A percentile compares a stretch with the other conserved stretches of the same genome.
Evolutionary conservation across 495 filamentous ascomycete genomes (phyloP).

Genomic region (Penicillium taxi): DNA sequence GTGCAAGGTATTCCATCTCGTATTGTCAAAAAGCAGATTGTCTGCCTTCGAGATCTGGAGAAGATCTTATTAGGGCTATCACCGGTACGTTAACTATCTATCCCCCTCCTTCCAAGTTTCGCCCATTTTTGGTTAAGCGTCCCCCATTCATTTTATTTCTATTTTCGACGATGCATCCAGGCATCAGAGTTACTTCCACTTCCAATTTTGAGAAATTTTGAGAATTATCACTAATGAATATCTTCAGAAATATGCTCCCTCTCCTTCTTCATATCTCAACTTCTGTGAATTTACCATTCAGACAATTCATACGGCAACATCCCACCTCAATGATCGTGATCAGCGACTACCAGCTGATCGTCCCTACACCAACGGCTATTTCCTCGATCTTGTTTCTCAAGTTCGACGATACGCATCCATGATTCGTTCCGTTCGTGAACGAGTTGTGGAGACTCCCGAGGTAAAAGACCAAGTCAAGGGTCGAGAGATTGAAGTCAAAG

Average conservation of each 20-base stretch:
- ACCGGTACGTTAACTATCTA: conserved; percentile 61
- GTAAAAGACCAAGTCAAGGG: conserved; percentile 7
- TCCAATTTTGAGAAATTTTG: neutral
- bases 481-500: conserved; percentile 1
- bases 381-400: conserved; percentile 87
- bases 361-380: conserved; percentile 87
- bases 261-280: conserved; percentile 60
- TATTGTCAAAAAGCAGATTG: conserved; percentile 71
- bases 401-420: conserved; percentile 62
- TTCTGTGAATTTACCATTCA: conserved; percentile 84
- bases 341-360: conserved; percentile 70
- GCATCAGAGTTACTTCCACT: neutral
- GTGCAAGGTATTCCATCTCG: conserved; percentile 65
- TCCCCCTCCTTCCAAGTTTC: conserved; percentile 1
- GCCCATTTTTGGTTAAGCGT: no score
- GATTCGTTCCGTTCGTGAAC: conserved; percentile 46
- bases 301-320: conserved; percentile 75
- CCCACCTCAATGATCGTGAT: conserved; percentile 71
- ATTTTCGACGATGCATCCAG: no score
- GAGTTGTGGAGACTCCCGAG: conserved; percentile 17
- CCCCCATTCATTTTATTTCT: no score
- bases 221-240: conserved; percentile 27
- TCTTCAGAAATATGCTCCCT: conserved; percentile 64
- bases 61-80: conserved; percentile 81
- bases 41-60: conserved; percentile 80